Base-by-base conservation (phyloP, 2,329 filamentous ascomycete genomes). In the Colletotrichum euphorbiae region DNA sequence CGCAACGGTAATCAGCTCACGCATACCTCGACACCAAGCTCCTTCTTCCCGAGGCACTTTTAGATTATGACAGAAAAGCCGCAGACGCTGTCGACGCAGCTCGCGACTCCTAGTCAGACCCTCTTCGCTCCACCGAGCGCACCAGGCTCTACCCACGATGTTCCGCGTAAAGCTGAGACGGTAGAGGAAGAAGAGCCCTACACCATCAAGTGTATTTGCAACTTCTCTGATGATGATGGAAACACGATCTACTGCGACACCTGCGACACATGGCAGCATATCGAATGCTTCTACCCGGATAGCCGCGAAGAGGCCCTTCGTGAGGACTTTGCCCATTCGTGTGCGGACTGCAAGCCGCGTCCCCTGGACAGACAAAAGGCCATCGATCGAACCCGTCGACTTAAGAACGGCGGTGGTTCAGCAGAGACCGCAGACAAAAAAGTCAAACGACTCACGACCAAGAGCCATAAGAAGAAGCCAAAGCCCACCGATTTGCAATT, bases 201-300 rank as follows among this genome's bases (percentile, higher is more conserved):
- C 80, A 97, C 93, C 68, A 98, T 98, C 83, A 97, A 97, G 85
- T 99, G 96, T 87, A 97, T 98, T 74, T 99, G 96, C 82, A 90
- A 90, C 78, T 98, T 92, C 80, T 84, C 89, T 78, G 94, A 97
- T 83, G 96, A 99, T 85, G 96, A 99, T 84, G 96, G 96, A 80
- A 95, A 93, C 80, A 99, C 96, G 69, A 97, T 99, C 70, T 93
- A 94, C 80, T 99, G 96, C 85, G 96, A 98, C 78, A 89, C 86
- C 67, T 99, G 96, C 85, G 93, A 97, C 78, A 96, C 94, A 56
- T 99, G 96, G 96, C 96, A 99, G 81, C 96, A 99, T 80, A 97
- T 97, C 75, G 91, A 94, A 77, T 99, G 96, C 81, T 98, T 97
- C 81, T 98, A 98, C 78, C 88, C 88, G 21, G 79, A 88, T 71